phyloP scores from a whole-genome alignment of 768 basidiomycete species.

The Tylopilus vinaceipallidus region DNA sequence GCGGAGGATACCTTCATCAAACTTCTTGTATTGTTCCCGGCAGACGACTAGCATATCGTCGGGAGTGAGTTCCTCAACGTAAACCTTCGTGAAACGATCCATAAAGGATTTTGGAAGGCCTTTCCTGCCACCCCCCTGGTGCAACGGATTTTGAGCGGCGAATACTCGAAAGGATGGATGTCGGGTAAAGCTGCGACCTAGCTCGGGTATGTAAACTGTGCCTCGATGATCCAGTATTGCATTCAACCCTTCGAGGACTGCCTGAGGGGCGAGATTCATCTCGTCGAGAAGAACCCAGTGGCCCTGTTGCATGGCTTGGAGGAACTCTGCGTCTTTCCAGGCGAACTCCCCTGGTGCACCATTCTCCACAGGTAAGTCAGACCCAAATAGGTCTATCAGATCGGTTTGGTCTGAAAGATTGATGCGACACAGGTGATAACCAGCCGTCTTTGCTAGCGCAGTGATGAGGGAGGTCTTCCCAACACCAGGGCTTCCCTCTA shows the following conservation, averaged over 20 bases:
- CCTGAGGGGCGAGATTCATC: constrained; percentile 98
- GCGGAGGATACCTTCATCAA: constrained; percentile 51
- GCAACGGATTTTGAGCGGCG: constrained; percentile 94
- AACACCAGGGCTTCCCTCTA: constrained; percentile 97
- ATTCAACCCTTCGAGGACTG: constrained; percentile 95
- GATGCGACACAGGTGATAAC: constrained; percentile 83
- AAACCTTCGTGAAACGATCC: constrained; percentile 98
- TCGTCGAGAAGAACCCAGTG: constrained; percentile 98
- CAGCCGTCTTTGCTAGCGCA: constrained; percentile 79
- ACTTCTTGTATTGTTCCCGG: constrained; percentile 63
- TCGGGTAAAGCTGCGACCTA: constrained; percentile 81
- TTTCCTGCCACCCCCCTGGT: constrained; percentile 96
- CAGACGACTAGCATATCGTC: constrained; percentile 80
- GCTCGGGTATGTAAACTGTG: constrained; percentile 90
- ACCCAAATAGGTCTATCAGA: constrained; percentile 92
- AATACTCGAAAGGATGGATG: constrained; percentile 97
- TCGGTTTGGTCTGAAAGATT: constrained; percentile 99
- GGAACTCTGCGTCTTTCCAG: constrained; percentile 97
- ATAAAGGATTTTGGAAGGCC: constrained; percentile 96
- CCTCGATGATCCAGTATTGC: constrained; percentile 95
- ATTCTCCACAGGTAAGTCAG: constrained; percentile 92
- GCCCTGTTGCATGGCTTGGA: constrained; percentile 90
- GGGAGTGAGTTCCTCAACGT: constrained; percentile 78
- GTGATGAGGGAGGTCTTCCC: constrained; percentile 94
- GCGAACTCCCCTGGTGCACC: constrained; percentile 89